Conservation (phyloP, 441 rosid genomes). For the Hura crepitans region DNA sequence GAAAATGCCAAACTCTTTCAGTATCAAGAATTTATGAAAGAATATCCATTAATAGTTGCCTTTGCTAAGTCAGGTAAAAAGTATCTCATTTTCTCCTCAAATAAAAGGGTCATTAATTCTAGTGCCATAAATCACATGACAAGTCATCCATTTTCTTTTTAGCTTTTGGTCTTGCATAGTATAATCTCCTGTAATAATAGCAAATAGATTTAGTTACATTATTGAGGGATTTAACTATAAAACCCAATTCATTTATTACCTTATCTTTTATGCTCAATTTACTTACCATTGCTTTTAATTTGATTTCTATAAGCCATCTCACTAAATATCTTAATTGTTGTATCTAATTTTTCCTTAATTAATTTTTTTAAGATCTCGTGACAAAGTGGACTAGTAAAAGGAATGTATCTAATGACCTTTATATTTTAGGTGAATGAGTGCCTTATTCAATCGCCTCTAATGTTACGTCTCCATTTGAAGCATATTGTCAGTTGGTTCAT, state of each 20-base stretch:
- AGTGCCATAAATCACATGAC: neutral
- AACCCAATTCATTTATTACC: no score
- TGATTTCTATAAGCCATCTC: no score
- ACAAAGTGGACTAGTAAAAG: no score
- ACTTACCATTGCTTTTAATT: no score
- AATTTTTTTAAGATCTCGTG: no score
- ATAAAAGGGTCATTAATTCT: no score
- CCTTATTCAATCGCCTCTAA: neutral
- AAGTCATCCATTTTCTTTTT: neutral
- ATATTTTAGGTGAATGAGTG: neutral
- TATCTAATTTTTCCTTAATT: no score
- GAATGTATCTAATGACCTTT: neutral
- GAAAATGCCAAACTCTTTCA: neutral
- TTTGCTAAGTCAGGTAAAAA: neutral
- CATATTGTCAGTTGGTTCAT: neutral
- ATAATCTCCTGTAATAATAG: neutral
- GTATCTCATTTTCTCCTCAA: neutral
- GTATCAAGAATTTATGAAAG: neutral
- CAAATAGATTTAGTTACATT: neutral
- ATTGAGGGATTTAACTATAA: neutral
- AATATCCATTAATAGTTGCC: neutral
- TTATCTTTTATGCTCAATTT: no score
- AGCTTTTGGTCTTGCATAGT: neutral
- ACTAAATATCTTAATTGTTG: no score
- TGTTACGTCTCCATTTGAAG: neutral